phyloP scores from a whole-genome alignment of 768 basidiomycete species.

The Filobasidium floriforme region DNA sequence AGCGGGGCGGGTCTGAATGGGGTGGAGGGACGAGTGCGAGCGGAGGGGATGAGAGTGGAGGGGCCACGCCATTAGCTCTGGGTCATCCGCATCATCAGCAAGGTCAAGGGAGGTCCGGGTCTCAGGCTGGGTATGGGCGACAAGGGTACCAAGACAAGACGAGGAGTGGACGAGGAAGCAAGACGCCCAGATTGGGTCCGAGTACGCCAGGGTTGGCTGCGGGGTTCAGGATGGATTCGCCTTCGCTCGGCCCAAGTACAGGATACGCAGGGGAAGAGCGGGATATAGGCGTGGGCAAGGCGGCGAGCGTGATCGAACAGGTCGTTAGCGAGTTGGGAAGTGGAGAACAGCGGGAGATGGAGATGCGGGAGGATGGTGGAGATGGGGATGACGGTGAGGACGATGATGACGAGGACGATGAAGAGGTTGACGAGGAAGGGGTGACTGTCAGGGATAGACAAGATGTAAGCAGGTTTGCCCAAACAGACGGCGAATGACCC shows the following conservation, averaged over 20 bases:
- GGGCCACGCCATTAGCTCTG: neutral
- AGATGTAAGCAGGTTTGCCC: slow-evolving; percentile 53
- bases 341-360: slow-evolving; percentile 22
- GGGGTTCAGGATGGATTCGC: slow-evolving; percentile 5
- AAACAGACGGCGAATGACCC: neutral
- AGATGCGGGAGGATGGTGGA: slow-evolving; percentile 11
- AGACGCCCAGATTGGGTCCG: neutral
- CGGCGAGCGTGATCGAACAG: slow-evolving; percentile 28
- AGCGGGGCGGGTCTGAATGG: neutral
- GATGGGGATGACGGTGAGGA: slow-evolving; percentile 27
- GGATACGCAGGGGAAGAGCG: neutral
- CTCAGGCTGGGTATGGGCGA: neutral
- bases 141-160: neutral
- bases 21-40: neutral
- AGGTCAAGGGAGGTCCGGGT: neutral
- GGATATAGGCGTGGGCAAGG: slow-evolving; percentile 5
- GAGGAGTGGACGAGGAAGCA: neutral
- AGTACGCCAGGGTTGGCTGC: neutral
- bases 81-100: neutral
- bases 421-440: slow-evolving; percentile 62
- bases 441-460: slow-evolving; percentile 92
- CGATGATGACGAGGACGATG: slow-evolving; percentile 37
- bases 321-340: slow-evolving; percentile 35
- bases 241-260: neutral
- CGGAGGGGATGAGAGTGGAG: neutral